Evolutionary conservation across 352 stramenopile species (phyloP).

Genomic region (Globisporangium apiculatum): DNA sequence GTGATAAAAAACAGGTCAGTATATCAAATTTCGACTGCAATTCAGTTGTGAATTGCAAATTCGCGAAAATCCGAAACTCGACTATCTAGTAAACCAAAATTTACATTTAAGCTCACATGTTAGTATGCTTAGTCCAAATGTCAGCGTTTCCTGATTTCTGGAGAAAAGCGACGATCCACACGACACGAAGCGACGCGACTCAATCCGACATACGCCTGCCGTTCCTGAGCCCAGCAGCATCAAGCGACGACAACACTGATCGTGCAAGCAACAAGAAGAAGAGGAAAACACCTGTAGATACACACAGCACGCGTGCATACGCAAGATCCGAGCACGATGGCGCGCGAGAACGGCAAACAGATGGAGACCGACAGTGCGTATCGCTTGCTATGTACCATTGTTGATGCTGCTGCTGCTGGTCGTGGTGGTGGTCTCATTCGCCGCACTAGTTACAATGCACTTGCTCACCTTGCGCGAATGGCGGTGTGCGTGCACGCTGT

Average conservation of each 20-base stretch:
- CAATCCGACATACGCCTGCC: too few species aligned
- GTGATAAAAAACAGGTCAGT: neutral
- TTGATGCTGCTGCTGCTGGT: too few species aligned
- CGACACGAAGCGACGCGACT: neutral
- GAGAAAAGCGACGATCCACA: neutral
- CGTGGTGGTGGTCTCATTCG: too few species aligned
- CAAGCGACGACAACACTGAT: too few species aligned
- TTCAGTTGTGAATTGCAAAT: neutral
- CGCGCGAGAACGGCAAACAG: conserved; percentile 64
- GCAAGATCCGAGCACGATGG: conserved; percentile 15
- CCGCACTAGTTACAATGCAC: neutral
- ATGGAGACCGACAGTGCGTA: conserved; percentile 77
- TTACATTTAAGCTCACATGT: neutral
- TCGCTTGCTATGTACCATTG: neutral
- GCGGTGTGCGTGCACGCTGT: conserved; percentile 1
- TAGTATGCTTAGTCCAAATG: neutral
- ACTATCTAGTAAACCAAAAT: too few species aligned
- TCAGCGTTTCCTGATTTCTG: neutral
- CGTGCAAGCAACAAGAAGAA: too few species aligned
- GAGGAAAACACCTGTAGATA: too few species aligned
- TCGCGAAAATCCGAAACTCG: too few species aligned
- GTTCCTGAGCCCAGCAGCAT: too few species aligned
- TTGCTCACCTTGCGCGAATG: neutral
- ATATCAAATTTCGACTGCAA: neutral
- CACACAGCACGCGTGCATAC: too few species aligned